Evolutionary conservation across 1,139 yeast species (phyloP).

Genomic region (Kluyveromyces sp.): DNA sequence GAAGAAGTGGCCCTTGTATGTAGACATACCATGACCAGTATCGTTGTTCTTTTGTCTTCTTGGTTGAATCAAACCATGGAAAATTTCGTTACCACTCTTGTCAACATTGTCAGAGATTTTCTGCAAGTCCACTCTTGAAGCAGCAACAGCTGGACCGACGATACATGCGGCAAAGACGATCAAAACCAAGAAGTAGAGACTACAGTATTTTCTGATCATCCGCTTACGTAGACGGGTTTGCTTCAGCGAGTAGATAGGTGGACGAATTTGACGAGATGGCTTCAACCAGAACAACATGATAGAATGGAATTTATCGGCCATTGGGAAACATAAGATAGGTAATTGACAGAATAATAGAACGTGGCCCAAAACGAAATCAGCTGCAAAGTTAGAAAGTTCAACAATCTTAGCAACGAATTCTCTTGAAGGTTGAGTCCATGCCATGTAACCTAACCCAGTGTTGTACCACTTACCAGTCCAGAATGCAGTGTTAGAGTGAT

Average conservation of each 20-base stretch:
- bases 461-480: constrained; percentile 99
- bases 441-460: constrained; percentile 89
- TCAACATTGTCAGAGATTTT: neutral
- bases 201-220: constrained; percentile 93
- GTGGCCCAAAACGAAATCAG: constrained; percentile 93
- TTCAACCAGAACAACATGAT: constrained; percentile 98
- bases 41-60: constrained; percentile 74
- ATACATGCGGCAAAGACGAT: constrained; percentile 66
- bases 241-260: constrained; percentile 95
- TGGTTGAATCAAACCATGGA: constrained; percentile 72
- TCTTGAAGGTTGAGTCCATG: constrained; percentile 93
- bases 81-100: constrained; percentile 7
- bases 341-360: constrained; percentile 78
- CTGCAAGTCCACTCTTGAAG: constrained; percentile 30
- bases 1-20: constrained; percentile 46
- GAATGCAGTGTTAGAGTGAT: constrained; percentile 95
- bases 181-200: constrained; percentile 68
- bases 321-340: constrained; percentile 80
- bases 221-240: constrained; percentile 97
- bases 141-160: constrained; percentile 87
- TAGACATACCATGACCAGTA: constrained; percentile 55
- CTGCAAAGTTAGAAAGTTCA: constrained; percentile 93
- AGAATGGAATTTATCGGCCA: constrained; percentile 96
- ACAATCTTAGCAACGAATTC: constrained; percentile 91
- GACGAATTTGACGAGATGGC: constrained; percentile 96